Evolutionary conservation across 306 rosid genomes (phyloP).

Genomic region (Leucaena leucocephala): DNA sequence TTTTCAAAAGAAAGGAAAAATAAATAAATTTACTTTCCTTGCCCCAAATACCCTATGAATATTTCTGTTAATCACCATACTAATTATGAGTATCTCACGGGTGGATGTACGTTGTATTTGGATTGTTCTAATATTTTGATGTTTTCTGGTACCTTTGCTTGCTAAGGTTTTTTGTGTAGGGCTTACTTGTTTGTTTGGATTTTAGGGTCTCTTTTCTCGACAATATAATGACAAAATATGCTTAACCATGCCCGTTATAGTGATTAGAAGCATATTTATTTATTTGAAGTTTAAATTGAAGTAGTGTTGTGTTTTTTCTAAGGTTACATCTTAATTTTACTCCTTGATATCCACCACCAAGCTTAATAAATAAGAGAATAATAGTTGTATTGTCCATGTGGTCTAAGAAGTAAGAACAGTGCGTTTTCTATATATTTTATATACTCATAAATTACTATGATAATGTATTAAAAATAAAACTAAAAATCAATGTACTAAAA

Average conservation of each 20-base stretch:
- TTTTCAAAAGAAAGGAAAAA: neutral
- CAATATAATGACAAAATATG: neutral
- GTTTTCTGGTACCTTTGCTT: neutral
- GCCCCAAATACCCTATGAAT: neutral
- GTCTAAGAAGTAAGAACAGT: neutral
- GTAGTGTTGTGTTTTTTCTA: neutral
- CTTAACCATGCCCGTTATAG: neutral
- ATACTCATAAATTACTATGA: neutral
- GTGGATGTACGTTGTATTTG: neutral
- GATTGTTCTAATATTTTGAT: neutral
- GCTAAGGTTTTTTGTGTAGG: neutral
- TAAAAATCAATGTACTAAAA: neutral
- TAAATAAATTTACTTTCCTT: neutral
- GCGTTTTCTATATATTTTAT: neutral
- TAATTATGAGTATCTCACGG: neutral
- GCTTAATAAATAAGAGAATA: neutral
- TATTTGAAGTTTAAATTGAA: neutral
- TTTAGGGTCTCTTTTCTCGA: neutral
- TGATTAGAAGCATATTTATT: neutral
- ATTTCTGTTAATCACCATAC: neutral
- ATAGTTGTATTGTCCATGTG: neutral
- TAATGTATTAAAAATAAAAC: neutral
- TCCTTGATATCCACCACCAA: no score
- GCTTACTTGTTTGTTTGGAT: conserved; percentile 5
- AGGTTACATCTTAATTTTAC: no score